Base-by-base conservation (phyloP, 2,329 filamentous ascomycete genomes). In the Curvularia sp. region DNA sequence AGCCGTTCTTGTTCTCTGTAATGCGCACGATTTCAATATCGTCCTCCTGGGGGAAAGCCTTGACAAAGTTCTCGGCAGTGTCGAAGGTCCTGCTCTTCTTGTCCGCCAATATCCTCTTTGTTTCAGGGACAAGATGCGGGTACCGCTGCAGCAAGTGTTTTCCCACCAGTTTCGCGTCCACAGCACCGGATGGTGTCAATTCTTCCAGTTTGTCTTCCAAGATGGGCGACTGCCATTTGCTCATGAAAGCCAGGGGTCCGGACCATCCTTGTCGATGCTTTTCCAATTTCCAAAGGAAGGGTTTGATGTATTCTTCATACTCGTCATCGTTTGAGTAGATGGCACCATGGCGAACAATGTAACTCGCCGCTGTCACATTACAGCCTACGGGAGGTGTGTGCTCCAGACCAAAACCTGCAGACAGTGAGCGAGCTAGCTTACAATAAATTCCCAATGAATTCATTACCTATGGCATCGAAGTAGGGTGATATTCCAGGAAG, bases 91-190 rank as follows among this genome's bases (percentile, higher is more conserved):
- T 63, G n/a, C 67, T 66, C 61, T 76, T 76, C 67, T 76, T 76
- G 53, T 75, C 72, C 13, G 72, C 71, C n/a, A 74, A 64, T 18
- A 75, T 64, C 12, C 69, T 63, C 39, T 55, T 63, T 2, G 69
- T 71, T 0, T 74, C 75, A 0, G 81, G 83, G 2, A 80, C 84
- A 13, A 82, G 75, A 15, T 79, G 75, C 35, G 83, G 84, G 62
- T 86, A 79, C 13, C 87, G 82, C 0, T 82, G 81, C 8, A 84
- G 76, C 53, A 89, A 85, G 9, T 87, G 85, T 46, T 78, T 80
- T n/a, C 87, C 86, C 9, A 86, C 83, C 26, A 82, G 79, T 31
- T 85, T 86, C 38, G 88, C 74, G 8, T 86, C 78, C 57, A 85
- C 84, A 0, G 70, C 71, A 26, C 71, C 71, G 10, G 65, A 69